Percentiles rank a stretch among this genome's conserved stretches.
Evolutionary conservation across 2,329 filamentous ascomycete genomes (phyloP).

Genomic region (Trichoderma polysporum): DNA sequence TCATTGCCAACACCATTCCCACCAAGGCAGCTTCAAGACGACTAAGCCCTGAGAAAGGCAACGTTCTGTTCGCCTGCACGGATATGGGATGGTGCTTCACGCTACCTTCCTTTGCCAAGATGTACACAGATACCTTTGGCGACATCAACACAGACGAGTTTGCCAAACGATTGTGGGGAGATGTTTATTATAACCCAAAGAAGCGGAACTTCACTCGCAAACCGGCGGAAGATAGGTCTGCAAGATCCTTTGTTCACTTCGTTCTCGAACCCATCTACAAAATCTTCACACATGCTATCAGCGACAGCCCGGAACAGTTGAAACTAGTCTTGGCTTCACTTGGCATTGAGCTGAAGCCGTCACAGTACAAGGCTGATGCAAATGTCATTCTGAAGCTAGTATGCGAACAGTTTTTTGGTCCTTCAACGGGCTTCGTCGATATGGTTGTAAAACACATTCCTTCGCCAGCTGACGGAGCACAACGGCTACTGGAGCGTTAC

Average conservation of each 20-base stretch:
- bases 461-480: slow-evolving; percentile 76
- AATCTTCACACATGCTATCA: slow-evolving; percentile 91
- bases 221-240: slow-evolving; percentile 73
- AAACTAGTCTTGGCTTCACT: slow-evolving; percentile 75
- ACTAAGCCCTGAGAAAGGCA: slow-evolving; percentile 93
- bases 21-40: slow-evolving; percentile 75
- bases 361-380: slow-evolving; percentile 86
- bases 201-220: slow-evolving; percentile 93
- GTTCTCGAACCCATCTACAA: slow-evolving; percentile 97
- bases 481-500: slow-evolving; percentile 75
- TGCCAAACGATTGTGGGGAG: slow-evolving; percentile 84
- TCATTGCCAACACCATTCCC: slow-evolving; percentile 85
- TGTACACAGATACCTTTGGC: slow-evolving; percentile 89
- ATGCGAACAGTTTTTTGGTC: slow-evolving; percentile 93
- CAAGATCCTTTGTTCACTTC: slow-evolving; percentile 90
- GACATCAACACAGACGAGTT: slow-evolving; percentile 82
- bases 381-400: slow-evolving; percentile 85
- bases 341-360: slow-evolving; percentile 85
- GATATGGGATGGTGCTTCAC: slow-evolving; percentile 98
- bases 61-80: slow-evolving; percentile 94
- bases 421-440: slow-evolving; percentile 86
- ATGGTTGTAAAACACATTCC: slow-evolving; percentile 91
- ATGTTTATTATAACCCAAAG: slow-evolving; percentile 90
- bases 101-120: slow-evolving; percentile 87
- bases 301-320: slow-evolving; percentile 81